Percentiles rank a stretch among this genome's conserved stretches.
Evolutionary conservation across 768 basidiomycete genomes (phyloP).

Genomic region (Russula sp.): DNA sequence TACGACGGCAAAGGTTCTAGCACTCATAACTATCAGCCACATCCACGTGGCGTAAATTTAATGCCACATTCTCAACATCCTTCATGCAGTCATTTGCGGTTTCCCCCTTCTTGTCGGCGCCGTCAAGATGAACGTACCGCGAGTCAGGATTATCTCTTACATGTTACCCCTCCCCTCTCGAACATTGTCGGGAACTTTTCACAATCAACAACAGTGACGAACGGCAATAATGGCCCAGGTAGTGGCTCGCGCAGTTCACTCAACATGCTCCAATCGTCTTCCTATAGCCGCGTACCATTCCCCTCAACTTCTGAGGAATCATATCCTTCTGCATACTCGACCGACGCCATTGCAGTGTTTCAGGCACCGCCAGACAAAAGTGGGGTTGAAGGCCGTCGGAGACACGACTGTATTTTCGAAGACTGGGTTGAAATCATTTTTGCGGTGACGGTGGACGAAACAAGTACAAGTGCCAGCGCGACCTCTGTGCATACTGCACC

Average conservation of each 20-base stretch:
- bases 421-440: background rate
- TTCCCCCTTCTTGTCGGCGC: background rate
- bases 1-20: background rate
- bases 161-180: background rate
- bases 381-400: background rate
- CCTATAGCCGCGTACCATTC: background rate
- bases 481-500: background rate
- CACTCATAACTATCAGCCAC: background rate
- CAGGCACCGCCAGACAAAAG: background rate
- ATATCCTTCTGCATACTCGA: constrained; percentile 14
- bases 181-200: background rate
- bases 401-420: background rate
- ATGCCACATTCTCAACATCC: background rate
- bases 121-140: background rate
- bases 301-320: constrained; percentile 13
- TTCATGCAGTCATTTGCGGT: background rate
- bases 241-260: background rate
- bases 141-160: background rate
- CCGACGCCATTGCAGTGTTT: constrained; percentile 12
- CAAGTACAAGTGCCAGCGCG: background rate
- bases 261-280: background rate
- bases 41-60: background rate
- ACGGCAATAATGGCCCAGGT: background rate
- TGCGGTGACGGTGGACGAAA: background rate
- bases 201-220: background rate